Evolutionary conservation across 2,329 filamentous ascomycete genomes (phyloP).

Genomic region (Verticillium albo-atrum): DNA sequence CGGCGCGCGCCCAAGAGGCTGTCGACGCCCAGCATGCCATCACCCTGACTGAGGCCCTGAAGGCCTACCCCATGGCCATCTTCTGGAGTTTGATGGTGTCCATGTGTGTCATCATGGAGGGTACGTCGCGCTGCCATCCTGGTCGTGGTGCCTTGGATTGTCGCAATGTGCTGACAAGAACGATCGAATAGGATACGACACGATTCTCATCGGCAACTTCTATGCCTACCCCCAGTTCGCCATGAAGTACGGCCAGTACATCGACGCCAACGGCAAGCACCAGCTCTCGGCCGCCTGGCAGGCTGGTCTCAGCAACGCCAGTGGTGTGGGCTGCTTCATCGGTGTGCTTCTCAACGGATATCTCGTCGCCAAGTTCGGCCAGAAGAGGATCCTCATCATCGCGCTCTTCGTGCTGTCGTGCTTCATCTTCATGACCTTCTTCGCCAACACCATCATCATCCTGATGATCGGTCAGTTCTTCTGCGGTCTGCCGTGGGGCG

Average conservation of each 20-base stretch:
- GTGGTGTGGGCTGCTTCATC: slow-evolving; percentile 36
- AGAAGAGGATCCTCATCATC: slow-evolving; percentile 31
- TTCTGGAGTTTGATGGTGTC: slow-evolving; percentile 18
- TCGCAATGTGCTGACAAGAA: no score
- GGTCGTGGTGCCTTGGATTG: not conserved
- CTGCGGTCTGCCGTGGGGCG: slow-evolving; percentile 31
- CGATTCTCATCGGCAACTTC: slow-evolving; percentile 17
- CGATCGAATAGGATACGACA: slow-evolving; percentile 7
- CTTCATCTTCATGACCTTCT: slow-evolving; percentile 35
- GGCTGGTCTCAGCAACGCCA: slow-evolving; percentile 33
- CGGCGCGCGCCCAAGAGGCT: not conserved
- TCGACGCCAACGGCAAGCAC: slow-evolving; percentile 14
- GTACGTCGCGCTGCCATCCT: not conserved
- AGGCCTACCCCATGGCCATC: slow-evolving; percentile 16
- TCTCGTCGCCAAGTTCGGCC: slow-evolving; percentile 30
- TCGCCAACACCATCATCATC: slow-evolving; percentile 23
- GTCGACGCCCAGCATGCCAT: slow-evolving; percentile 17
- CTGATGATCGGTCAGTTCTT: slow-evolving; percentile 29
- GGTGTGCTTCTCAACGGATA: slow-evolving; percentile 38
- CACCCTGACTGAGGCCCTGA: slow-evolving; percentile 18
- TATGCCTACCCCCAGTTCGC: slow-evolving; percentile 22
- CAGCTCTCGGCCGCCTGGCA: slow-evolving; percentile 40
- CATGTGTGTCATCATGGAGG: slow-evolving; percentile 27
- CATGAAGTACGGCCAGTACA: slow-evolving; percentile 18
- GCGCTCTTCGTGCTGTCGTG: slow-evolving; percentile 25